Evolutionary conservation across 2,329 filamentous ascomycete species (phyloP).

Genomic region (Aspergillus hiratsukae): DNA sequence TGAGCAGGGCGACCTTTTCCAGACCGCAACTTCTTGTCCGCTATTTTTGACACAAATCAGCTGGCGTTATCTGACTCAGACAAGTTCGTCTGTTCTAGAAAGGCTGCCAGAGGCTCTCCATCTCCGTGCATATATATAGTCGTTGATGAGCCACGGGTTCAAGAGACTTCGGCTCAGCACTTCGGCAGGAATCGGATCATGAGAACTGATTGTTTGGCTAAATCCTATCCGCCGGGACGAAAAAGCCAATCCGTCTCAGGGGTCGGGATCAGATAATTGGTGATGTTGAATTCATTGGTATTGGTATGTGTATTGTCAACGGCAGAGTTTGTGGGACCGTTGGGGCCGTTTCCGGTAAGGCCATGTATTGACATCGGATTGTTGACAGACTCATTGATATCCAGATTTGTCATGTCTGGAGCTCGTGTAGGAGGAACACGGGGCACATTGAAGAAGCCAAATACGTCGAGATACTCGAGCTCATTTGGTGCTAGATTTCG

Average conservation of each 20-base stretch:
- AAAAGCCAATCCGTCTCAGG: conserved; percentile 46
- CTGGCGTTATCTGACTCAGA: background rate
- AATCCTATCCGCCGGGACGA: conserved; percentile 18
- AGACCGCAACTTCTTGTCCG: too few species aligned
- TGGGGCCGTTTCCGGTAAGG: conserved; percentile 19
- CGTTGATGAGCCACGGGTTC: background rate
- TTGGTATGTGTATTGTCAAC: conserved; percentile 19
- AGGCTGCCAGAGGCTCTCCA: background rate
- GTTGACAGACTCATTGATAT: conserved; percentile 21
- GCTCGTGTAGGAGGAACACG: conserved; percentile 52
- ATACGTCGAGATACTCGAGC: conserved; percentile 85
- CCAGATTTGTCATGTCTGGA: conserved; percentile 22
- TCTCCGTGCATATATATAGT: background rate
- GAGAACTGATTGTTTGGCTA: background rate
- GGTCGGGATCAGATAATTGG: conserved; percentile 44
- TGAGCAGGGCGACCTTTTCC: too few species aligned
- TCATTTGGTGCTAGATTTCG: conserved; percentile 72
- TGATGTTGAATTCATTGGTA: conserved; percentile 42
- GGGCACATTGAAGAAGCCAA: conserved; percentile 92
- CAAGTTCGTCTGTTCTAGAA: background rate
- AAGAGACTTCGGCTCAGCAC: background rate
- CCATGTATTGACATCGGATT: conserved; percentile 37
- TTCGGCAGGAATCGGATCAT: background rate
- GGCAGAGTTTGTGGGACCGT: conserved; percentile 10
- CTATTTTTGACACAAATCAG: background rate